Conservation (phyloP, 345 rosid genomes). For the Sonneratia caseolaris region DNA sequence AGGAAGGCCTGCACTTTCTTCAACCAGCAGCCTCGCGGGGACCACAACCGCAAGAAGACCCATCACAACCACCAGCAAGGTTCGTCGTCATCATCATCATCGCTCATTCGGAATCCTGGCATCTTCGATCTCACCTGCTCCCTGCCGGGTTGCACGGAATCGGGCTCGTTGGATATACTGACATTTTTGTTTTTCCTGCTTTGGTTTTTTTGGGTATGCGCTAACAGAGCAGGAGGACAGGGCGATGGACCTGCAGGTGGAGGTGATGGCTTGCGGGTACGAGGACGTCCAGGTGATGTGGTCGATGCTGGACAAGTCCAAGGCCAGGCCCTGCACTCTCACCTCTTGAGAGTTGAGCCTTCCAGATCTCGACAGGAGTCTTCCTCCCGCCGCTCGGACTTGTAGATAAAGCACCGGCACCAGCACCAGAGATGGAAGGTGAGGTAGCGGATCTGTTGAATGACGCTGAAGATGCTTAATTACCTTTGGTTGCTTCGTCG, state of each 20-base stretch:
- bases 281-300: constrained; percentile 94
- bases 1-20: constrained; percentile 75
- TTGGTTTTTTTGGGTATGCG: not conserved
- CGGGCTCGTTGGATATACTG: not conserved
- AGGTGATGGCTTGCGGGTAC: constrained; percentile 88
- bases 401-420: not conserved
- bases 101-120: not conserved
- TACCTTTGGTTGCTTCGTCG: not conserved
- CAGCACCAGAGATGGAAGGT: not conserved
- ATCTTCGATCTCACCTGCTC: not conserved
- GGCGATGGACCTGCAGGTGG: constrained; percentile 65
- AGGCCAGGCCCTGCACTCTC: constrained; percentile 36
- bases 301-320: constrained; percentile 93
- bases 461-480: not conserved
- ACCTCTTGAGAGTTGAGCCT: constrained; percentile 18
- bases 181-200: not conserved
- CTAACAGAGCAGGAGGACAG: constrained; percentile 40
- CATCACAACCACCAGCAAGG: constrained; percentile 9
- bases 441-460: not conserved
- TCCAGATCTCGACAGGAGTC: not conserved
- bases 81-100: not conserved
- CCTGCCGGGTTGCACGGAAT: not conserved
- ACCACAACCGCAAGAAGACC: constrained; percentile 32
- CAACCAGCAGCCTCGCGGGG: constrained; percentile 35
- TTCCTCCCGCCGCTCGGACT: not conserved